A percentile compares a stretch with the other conserved stretches of the same genome.
Evolutionary conservation across 1,284 basidiomycete species (phyloP).

Genomic region (Chalciporus sp.): DNA sequence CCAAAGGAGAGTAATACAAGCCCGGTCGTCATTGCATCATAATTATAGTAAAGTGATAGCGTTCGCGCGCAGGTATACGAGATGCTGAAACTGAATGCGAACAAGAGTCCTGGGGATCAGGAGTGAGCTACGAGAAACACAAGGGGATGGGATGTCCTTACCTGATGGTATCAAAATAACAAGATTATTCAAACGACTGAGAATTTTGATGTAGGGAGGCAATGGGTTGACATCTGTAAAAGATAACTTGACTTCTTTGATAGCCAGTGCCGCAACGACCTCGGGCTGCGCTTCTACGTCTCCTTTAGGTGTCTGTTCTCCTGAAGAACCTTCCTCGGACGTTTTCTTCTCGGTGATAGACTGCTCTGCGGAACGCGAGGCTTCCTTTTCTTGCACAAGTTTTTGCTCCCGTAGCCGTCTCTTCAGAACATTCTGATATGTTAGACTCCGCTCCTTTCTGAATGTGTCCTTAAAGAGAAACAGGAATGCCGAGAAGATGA

Average conservation of each 20-base stretch:
- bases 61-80: slow-evolving; percentile 76
- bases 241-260: slow-evolving; percentile 39
- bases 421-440: slow-evolving; percentile 68
- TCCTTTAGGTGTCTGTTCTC: background rate
- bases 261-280: slow-evolving; percentile 4
- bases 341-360: slow-evolving; percentile 6
- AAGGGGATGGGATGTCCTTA: slow-evolving; percentile 31
- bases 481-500: slow-evolving; percentile 60
- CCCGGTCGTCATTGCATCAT: slow-evolving; percentile 75
- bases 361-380: slow-evolving; percentile 7
- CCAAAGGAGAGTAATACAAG: slow-evolving; percentile 79
- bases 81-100: slow-evolving; percentile 71
- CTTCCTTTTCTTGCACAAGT: slow-evolving; percentile 10
- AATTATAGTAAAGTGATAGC: slow-evolving; percentile 65
- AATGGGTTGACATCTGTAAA: slow-evolving; percentile 27
- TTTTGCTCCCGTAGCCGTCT: slow-evolving; percentile 15
- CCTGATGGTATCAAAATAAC: slow-evolving; percentile 24
- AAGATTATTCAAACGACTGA: slow-evolving; percentile 23
- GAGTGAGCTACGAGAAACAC: slow-evolving; percentile 37
- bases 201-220: slow-evolving; percentile 17
- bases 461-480: slow-evolving; percentile 83
- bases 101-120: slow-evolving; percentile 54
- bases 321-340: background rate
- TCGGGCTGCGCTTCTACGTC: slow-evolving; percentile 28
- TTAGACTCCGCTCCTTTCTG: slow-evolving; percentile 74